Conservation (phyloP, 2,329 filamentous ascomycete species). For the Phialophora tarda region DNA sequence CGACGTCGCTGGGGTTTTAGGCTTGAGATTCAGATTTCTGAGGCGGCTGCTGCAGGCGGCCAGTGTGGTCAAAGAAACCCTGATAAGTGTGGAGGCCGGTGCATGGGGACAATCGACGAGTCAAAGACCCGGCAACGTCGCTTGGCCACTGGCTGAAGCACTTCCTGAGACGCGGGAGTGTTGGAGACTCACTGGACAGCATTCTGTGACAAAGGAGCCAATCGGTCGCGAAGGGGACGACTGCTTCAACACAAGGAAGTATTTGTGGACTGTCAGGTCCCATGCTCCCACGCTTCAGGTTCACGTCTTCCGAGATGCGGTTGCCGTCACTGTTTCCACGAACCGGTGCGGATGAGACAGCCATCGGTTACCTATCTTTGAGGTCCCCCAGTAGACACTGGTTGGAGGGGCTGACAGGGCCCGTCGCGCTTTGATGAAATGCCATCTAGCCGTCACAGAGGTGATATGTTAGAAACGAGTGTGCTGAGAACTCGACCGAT, state of each 20-base stretch:
- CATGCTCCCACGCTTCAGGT: background rate
- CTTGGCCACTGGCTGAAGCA: conserved; percentile 29
- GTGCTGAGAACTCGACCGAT: too few species aligned
- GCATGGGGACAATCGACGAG: conserved; percentile 3
- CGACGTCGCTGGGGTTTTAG: conserved; percentile 13
- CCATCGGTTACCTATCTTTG: background rate
- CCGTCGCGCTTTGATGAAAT: background rate
- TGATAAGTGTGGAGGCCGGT: conserved; percentile 5
- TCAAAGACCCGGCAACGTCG: conserved; percentile 13
- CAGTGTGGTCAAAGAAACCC: conserved; percentile 4
- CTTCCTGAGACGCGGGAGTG: conserved; percentile 25
- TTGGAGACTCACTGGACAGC: conserved; percentile 18
- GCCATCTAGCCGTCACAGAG: too few species aligned
- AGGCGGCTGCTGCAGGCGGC: conserved; percentile 11
- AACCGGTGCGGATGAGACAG: background rate
- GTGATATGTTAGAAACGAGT: too few species aligned
- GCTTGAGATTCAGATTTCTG: conserved; percentile 20
- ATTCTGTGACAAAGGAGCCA: conserved; percentile 20
- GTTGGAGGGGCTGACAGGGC: background rate
- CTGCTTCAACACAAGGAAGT: conserved; percentile 8
- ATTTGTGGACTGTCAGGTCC: background rate
- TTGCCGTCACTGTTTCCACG: background rate
- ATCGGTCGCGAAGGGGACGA: conserved; percentile 8
- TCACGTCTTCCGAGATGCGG: background rate
- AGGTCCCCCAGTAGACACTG: background rate